Conservation (phyloP, 148 eudicot genomes). For the Fagopyrum tataricum region DNA sequence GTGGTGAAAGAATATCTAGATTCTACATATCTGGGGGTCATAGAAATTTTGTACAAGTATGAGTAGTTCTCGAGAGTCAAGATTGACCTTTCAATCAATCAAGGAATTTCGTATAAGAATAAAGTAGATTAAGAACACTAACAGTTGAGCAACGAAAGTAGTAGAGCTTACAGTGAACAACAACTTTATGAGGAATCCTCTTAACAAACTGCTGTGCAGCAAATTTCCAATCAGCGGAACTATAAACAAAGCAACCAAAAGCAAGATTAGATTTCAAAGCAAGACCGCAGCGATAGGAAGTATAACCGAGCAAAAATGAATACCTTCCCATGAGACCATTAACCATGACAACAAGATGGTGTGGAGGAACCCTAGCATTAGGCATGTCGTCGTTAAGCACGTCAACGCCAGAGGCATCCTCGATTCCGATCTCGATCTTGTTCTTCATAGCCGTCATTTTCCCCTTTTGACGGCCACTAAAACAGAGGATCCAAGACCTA, state of each 20-base stretch:
- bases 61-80: not conserved
- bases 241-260: not conserved
- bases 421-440: constrained; percentile 1
- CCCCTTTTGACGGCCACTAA: not conserved
- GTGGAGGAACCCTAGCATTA: constrained; percentile 20
- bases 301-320: not conserved
- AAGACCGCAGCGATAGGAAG: not conserved
- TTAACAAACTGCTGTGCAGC: constrained; percentile 83
- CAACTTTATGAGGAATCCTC: constrained; percentile 59
- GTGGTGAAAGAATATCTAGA: not conserved
- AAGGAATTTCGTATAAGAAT: not conserved
- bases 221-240: constrained; percentile 83
- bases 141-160: not conserved
- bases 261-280: not conserved
- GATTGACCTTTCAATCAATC: not conserved
- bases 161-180: constrained; percentile 69
- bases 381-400: not conserved
- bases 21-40: too few species aligned
- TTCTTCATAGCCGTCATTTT: not conserved
- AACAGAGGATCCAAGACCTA: not conserved
- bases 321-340: constrained; percentile 89
- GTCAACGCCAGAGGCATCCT: not conserved
- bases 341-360: constrained; percentile 68
- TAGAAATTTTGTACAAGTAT: too few species aligned
- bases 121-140: not conserved